Evolutionary conservation across 2,329 filamentous ascomycete species (phyloP).

Genomic region (Aaosphaeria pasadenensis): DNA sequence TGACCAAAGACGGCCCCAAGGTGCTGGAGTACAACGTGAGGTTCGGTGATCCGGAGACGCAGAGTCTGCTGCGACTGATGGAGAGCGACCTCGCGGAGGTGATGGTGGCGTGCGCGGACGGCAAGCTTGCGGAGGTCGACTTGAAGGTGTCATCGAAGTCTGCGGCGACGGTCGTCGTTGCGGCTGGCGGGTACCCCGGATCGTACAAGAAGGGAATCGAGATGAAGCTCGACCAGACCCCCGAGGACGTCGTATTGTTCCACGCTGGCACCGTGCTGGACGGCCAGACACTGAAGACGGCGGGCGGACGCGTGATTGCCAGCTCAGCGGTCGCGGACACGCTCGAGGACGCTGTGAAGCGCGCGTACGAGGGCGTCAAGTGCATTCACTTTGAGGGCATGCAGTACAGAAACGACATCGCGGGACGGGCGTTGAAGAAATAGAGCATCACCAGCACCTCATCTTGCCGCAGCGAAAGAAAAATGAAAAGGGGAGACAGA

Average conservation of each 20-base stretch:
- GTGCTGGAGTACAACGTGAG: slow-evolving; percentile 91
- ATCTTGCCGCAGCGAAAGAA: background rate
- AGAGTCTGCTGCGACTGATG: slow-evolving; percentile 78
- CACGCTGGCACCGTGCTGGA: slow-evolving; percentile 79
- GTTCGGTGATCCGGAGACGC: slow-evolving; percentile 89
- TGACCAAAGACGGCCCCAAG: slow-evolving; percentile 76
- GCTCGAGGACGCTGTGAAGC: slow-evolving; percentile 77
- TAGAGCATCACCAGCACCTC: slow-evolving; percentile 3
- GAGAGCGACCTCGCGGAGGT: slow-evolving; percentile 84
- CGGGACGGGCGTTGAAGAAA: slow-evolving; percentile 48
- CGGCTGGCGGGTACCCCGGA: slow-evolving; percentile 86
- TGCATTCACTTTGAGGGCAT: slow-evolving; percentile 81
- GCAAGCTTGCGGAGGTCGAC: slow-evolving; percentile 67
- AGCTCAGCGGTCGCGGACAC: slow-evolving; percentile 76
- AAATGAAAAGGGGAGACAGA: too few species aligned
- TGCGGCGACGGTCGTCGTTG: slow-evolving; percentile 90
- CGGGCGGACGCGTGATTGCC: slow-evolving; percentile 89
- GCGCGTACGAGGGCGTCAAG: slow-evolving; percentile 81
- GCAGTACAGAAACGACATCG: slow-evolving; percentile 93
- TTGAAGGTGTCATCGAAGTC: slow-evolving; percentile 68
- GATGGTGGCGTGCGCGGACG: slow-evolving; percentile 79
- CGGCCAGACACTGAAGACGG: slow-evolving; percentile 65
- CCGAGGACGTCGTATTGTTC: slow-evolving; percentile 67
- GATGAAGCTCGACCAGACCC: slow-evolving; percentile 57
- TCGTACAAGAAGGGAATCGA: slow-evolving; percentile 73